Conservation (phyloP, 1,139 yeast genomes). For the Nakaseomyces uthaithaninus region DNA sequence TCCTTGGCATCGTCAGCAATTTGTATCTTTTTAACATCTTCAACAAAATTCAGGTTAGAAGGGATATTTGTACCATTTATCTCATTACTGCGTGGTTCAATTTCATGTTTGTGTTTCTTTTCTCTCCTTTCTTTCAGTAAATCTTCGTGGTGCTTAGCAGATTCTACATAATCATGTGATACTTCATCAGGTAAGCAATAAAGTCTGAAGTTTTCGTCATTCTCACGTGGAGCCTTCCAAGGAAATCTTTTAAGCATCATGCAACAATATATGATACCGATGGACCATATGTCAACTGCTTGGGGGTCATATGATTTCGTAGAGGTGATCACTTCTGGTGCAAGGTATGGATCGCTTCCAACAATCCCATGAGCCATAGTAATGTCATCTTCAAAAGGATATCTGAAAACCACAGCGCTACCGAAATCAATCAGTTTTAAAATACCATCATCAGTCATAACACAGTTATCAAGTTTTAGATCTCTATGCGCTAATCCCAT, state of each 20-base stretch:
- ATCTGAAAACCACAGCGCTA: constrained; percentile 86
- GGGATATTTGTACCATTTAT: background rate
- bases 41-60: background rate
- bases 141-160: constrained; percentile 42
- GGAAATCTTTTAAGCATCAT: constrained; percentile 93
- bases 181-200: constrained; percentile 39
- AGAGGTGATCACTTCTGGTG: constrained; percentile 80
- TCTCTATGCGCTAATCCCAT: constrained; percentile 95
- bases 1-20: background rate
- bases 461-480: constrained; percentile 89
- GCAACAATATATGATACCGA: constrained; percentile 92
- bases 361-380: constrained; percentile 88
- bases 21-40: background rate
- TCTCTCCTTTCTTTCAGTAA: constrained; percentile 32
- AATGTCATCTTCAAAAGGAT: constrained; percentile 74
- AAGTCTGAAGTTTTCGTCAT: constrained; percentile 79
- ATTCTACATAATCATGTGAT: constrained; percentile 38
- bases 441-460: constrained; percentile 75
- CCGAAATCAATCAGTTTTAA: constrained; percentile 94
- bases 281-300: constrained; percentile 91
- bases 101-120: constrained; percentile 9
- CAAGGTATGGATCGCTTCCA: constrained; percentile 96
- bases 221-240: constrained; percentile 85
- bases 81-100: background rate
- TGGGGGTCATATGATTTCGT: constrained; percentile 79